phyloP scores from a whole-genome alignment of 2,329 filamentous ascomycete species.

The Aureobasidium sp. region DNA sequence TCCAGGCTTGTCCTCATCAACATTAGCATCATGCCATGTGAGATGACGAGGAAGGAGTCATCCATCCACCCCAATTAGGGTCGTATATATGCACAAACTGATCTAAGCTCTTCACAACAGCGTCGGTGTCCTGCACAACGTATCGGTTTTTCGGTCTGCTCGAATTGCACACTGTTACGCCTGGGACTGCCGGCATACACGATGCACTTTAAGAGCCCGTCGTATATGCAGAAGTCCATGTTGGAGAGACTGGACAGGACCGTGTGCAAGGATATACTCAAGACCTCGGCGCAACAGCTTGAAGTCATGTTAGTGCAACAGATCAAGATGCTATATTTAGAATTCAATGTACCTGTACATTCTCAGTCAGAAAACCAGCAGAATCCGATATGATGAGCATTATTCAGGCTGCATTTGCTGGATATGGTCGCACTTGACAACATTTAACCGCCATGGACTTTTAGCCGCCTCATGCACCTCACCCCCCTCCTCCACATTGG shows the following conservation, averaged over 20 bases:
- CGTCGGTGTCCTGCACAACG: no score
- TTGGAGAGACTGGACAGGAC: constrained; percentile 47
- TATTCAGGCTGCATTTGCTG: not conserved
- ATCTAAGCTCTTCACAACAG: no score
- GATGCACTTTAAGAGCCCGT: constrained; percentile 52
- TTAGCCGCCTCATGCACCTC: not conserved
- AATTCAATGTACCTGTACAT: no score
- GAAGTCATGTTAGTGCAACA: constrained; percentile 39
- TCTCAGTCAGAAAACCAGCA: no score
- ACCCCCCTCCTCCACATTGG: not conserved
- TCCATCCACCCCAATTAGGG: no score
- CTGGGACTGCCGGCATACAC: constrained; percentile 41
- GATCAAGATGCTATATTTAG: no score
- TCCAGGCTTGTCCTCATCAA: no score
- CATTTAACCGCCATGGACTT: constrained; percentile 1
- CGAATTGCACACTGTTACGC: constrained; percentile 32
- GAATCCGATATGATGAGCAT: no score
- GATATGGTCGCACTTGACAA: not conserved
- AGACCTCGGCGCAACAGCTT: constrained; percentile 48
- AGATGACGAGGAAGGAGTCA: no score
- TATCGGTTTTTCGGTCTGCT: no score
- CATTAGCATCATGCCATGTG: no score
- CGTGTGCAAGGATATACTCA: constrained; percentile 52
- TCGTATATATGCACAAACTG: no score
- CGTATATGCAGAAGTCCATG: constrained; percentile 51